Base-by-base conservation (phyloP, 2,329 filamentous ascomycete species). In the Scleromitrula shiraiana region DNA sequence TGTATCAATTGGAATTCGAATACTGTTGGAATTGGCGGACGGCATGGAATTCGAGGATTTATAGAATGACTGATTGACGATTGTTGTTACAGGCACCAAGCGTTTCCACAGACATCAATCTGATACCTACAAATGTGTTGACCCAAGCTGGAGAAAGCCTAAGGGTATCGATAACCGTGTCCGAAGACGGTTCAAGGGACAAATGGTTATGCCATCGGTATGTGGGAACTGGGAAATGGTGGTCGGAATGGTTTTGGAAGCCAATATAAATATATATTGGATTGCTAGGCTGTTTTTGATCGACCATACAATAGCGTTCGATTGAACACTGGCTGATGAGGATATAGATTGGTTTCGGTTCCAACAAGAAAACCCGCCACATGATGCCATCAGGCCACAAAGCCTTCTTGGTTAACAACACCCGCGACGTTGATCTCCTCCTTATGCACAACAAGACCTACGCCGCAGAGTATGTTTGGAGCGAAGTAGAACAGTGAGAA, bases 141-240 rank as follows among this genome's bases (percentile, higher is more conserved):
- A 79, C 69, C 71, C 85, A 63, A 84, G 81, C 80, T 98, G 93
- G 93, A 86, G 93, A 77, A 98, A 97, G 82, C 93, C 93, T 64
- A 98, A 98, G 88, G 93, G 93, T 88, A 98, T 98, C 75, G 93
- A 98, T 78, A 95, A 90, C 80, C 79, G 87, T 68, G 91, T 98
- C 70, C 87, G 93, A 71, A 83, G 93, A 80, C 88, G 93, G 64
- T 98, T 98, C 82, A 89, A 88, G 76, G 88, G 93, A 68, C 88
- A 87, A 76, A 85, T 85, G 74, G 82, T 83, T 68, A 97, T 98
- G 91, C 93, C 93, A 75, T 95, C 89, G 80, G 91, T 96, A 90
- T 70, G 88, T 82, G 59, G 32, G 52, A 52, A 54, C n/a, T 26
- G 10, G 30, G 27, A 19, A 7, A 8, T 7, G 22, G 22, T 29